These are phyloP conservation scores for Halophytophthora polymorphica DNA, from an alignment of 352 stramenopile genomes.

Conservation along the genomic window DNA sequence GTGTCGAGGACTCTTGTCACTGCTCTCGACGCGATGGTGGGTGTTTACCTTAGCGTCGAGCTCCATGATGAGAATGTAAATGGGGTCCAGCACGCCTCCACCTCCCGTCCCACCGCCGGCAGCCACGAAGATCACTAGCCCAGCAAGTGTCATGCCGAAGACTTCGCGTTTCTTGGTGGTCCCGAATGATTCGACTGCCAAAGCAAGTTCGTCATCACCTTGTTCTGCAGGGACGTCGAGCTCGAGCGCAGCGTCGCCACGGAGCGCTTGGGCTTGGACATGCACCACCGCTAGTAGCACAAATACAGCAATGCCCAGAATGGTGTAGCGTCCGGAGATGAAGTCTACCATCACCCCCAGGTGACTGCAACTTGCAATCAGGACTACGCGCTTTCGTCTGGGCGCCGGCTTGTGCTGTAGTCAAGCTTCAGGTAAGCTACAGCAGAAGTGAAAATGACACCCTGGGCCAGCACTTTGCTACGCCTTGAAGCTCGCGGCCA, in stretches of 20 bases:
- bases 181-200: constrained; percentile 6
- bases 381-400: too few species aligned
- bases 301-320: not conserved
- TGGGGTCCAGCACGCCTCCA: constrained; percentile 93
- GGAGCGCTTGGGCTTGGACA: constrained; percentile 12
- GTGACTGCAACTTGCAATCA: too few species aligned
- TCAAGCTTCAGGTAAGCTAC: too few species aligned
- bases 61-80: constrained; percentile 95
- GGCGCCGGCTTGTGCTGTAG: too few species aligned
- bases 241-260: not conserved
- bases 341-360: too few species aligned
- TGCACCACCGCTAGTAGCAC: not conserved
- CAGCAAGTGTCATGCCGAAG: constrained; percentile 44
- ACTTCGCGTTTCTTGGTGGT: constrained; percentile 39
- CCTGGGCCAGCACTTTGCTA: too few species aligned
- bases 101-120: constrained; percentile 89
- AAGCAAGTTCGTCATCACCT: constrained; percentile 10
- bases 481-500: too few species aligned
- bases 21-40: not conserved
- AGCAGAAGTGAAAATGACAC: too few species aligned
- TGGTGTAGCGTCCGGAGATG: too few species aligned
- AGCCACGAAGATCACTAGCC: constrained; percentile 82
- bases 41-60: constrained; percentile 79
- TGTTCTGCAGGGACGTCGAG: constrained; percentile 6
- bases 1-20: not conserved